phyloP scores from a whole-genome alignment of 371 early-diverging fungal genomes.

The Circinella umbellata region DNA sequence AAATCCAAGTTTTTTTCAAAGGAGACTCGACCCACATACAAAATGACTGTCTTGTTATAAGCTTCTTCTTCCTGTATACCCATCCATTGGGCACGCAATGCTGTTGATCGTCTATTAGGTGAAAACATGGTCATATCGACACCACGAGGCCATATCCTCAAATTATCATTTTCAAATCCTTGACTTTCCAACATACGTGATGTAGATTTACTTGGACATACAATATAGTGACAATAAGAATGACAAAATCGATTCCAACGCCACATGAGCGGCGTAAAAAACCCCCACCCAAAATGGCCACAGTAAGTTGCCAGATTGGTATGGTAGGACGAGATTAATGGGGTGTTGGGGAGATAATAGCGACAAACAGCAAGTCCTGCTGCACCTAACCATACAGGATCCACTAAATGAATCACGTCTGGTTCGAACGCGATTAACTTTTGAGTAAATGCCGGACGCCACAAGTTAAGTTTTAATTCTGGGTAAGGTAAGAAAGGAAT shows the following conservation, averaged over 20 bases:
- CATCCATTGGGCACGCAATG: constrained; percentile 38
- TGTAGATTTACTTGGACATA: constrained; percentile 51
- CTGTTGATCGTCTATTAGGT: constrained; percentile 28
- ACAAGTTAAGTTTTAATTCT: constrained; percentile 54
- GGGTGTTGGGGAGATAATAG: constrained; percentile 27
- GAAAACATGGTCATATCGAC: constrained; percentile 44
- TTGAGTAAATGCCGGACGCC: constrained; percentile 45
- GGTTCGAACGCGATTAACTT: constrained; percentile 47
- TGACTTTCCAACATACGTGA: constrained; percentile 29
- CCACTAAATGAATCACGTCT: constrained; percentile 53
- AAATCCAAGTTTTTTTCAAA: constrained; percentile 53
- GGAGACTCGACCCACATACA: constrained; percentile 54
- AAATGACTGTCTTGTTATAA: constrained; percentile 30
- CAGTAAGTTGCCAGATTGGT: constrained; percentile 55
- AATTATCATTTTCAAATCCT: constrained; percentile 33
- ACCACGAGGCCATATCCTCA: constrained; percentile 53
- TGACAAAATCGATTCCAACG: constrained; percentile 54
- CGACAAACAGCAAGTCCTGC: constrained; percentile 32
- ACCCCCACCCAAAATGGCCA: constrained; percentile 48
- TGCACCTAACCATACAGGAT: constrained; percentile 54
- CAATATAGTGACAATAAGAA: constrained; percentile 36
- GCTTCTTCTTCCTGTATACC: constrained; percentile 14
- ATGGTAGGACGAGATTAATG: constrained; percentile 56
- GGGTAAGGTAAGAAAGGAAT: constrained; percentile 52
- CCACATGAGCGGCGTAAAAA: constrained; percentile 51